A percentile compares a stretch with the other conserved stretches of the same genome.
These are phyloP conservation scores for Botrytis byssoidea DNA, from an alignment of 2,329 filamentous ascomycete species.

Conservation along the genomic window DNA sequence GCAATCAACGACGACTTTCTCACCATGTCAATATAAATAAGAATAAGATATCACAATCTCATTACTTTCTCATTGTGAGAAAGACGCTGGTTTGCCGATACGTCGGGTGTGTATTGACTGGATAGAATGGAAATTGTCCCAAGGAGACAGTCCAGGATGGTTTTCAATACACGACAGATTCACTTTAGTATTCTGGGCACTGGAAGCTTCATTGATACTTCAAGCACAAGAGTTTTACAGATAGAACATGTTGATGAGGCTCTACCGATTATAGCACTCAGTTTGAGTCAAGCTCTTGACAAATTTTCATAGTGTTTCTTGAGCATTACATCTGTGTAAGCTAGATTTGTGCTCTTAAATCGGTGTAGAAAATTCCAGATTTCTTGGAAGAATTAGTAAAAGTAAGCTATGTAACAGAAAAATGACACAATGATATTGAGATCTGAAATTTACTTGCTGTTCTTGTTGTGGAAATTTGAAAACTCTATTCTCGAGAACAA, in stretches of 20 bases:
- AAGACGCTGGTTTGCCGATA: not conserved
- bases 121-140: not conserved
- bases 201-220: not conserved
- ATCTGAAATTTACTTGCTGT: not conserved
- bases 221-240: not conserved
- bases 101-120: not conserved
- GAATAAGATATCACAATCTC: not conserved
- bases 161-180: not conserved
- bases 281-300: not conserved
- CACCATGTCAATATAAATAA: not conserved
- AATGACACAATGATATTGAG: fast-evolving
- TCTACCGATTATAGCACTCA: not conserved
- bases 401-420: not conserved
- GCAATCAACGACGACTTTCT: too few species aligned
- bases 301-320: not conserved
- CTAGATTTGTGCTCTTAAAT: not conserved
- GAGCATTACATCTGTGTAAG: not conserved
- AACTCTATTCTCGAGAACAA: not conserved
- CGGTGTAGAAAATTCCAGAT: fast-evolving
- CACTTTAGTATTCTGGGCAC: not conserved
- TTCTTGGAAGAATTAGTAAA: fast-evolving
- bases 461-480: not conserved
- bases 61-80: not conserved
- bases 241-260: too few species aligned
- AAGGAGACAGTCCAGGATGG: not conserved